These are phyloP conservation scores for Eucalyptus polybractea DNA, from an alignment of 345 rosid species.

Conservation along the genomic window DNA sequence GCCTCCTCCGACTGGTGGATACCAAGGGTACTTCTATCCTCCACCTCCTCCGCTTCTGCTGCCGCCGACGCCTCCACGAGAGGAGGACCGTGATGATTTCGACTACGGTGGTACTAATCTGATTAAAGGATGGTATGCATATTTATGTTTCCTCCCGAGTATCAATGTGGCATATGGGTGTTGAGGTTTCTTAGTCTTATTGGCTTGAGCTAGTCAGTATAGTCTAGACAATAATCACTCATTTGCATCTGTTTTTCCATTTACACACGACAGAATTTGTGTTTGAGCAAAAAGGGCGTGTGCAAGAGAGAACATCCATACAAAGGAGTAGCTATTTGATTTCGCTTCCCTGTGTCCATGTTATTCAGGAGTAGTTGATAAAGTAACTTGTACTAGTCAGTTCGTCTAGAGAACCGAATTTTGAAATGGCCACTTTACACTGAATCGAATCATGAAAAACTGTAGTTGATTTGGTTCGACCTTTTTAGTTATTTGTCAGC, in stretches of 20 bases:
- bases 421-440: not conserved
- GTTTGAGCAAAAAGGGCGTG: not conserved
- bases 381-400: no score
- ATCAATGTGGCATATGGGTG: no score
- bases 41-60: not conserved
- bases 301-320: no score
- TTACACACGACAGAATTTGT: no score
- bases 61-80: not conserved
- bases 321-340: no score
- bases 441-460: no score
- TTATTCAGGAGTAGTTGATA: no score
- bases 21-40: not conserved
- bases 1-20: not conserved
- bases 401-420: no score
- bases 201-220: not conserved
- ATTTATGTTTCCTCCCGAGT: not conserved
- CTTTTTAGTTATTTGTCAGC: not conserved
- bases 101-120: slow-evolving; percentile 5
- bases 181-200: not conserved
- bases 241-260: no score
- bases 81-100: not conserved
- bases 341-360: no score
- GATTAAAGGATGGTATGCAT: slow-evolving; percentile 20
- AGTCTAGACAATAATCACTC: not conserved
- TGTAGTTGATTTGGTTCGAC: not conserved